Base-by-base conservation (phyloP, 306 rosid species). In the Echinosophora koreensis region DNA sequence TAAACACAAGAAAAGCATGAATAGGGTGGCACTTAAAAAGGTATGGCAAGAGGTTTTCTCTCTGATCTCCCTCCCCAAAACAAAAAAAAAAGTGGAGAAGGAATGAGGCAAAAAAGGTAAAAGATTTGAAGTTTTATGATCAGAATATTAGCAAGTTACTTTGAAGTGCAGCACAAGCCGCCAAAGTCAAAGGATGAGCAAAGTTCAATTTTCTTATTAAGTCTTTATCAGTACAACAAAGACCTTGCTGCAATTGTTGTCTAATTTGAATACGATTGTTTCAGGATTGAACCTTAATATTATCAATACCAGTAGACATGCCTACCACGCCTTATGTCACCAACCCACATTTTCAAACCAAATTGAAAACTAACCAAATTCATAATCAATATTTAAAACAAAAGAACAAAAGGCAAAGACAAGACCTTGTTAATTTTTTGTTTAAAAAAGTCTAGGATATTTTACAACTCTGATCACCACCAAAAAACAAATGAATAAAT, bases 211-310 rank as follows among this genome's bases (percentile, higher is more conserved):
- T 46, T 61, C 71, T 32, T 14, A 0, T 22, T 2, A 12, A 22
- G 39, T 76, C 80, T 38, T 63, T 64, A 51, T 76, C 80, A 63
- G 1, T 54, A 76, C 80, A 51, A 11, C 72, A 60, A 28, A 63
- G 52, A 6, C 32, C 4, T 0, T 4, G 59, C 69, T 51, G 30
- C 64, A 35, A 18, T 17, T 61, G 34, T 47, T 16, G 12, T 28
- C 13, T 5, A 12, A 17, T 51, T 61, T 73, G 27, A 9, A 46
- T 30, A 8, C 14, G 11, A 14, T 17, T 15, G 18, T 16, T 47
- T 35, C 3, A 62, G 39, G 71, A 10, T 62, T 34, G 8, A 61
- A 74, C 47, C 35, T 46, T 13, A 50, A 9, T 3, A 11, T 35
- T 75, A 17, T 49, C 38, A 28, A 6, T 5, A 14, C 39, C 4